phyloP scores from a whole-genome alignment of 2,329 filamentous ascomycete genomes.

The Coniochaeta sp. region DNA sequence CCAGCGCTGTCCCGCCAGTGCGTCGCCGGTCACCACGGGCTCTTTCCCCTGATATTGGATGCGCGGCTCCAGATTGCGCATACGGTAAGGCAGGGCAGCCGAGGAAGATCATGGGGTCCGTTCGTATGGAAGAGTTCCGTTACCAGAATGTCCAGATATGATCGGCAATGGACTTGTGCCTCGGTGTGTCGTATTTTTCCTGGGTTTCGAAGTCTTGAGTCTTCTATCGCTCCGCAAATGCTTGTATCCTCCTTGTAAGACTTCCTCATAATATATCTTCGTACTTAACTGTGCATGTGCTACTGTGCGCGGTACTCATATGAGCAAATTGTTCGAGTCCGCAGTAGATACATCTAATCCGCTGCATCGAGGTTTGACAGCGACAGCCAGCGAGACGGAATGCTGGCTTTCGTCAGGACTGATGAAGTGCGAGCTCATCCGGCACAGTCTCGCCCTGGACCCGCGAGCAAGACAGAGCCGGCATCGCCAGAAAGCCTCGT shows the following conservation, averaged over 20 bases:
- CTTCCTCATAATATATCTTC: neutral
- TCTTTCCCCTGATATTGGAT: neutral
- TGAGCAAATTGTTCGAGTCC: neutral
- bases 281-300: too few species aligned
- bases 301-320: neutral
- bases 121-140: neutral
- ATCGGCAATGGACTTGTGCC: neutral
- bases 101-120: neutral
- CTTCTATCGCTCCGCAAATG: too few species aligned
- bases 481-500: neutral
- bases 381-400: too few species aligned
- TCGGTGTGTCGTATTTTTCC: too few species aligned
- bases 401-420: too few species aligned
- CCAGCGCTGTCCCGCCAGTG: neutral
- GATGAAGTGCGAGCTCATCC: too few species aligned
- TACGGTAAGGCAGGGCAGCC: neutral
- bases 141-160: neutral
- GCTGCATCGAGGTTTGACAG: neutral
- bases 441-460: too few species aligned
- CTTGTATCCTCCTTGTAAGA: neutral
- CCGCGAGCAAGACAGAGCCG: too few species aligned
- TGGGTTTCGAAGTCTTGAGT: neutral
- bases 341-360: too few species aligned
- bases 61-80: neutral
- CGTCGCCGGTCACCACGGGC: neutral